Conservation (phyloP, 2,329 filamentous ascomycete genomes). For the Nigrospora osmanthi region DNA sequence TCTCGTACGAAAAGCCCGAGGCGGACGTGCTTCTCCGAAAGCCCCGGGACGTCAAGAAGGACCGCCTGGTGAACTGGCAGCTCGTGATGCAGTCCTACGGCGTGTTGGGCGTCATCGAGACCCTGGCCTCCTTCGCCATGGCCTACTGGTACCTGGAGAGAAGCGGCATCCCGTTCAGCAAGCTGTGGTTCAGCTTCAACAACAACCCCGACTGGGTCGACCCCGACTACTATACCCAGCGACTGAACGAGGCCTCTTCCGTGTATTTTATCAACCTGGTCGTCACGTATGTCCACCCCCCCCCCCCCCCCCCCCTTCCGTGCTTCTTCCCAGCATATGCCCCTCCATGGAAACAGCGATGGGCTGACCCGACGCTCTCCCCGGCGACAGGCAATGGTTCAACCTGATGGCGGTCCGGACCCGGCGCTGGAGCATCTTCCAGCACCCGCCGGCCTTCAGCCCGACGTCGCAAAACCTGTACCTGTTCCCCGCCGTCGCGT, state of each 20-base stretch:
- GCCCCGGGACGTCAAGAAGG: slow-evolving; percentile 60
- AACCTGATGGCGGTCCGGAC: slow-evolving; percentile 65
- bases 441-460: slow-evolving; percentile 63
- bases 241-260: slow-evolving; percentile 58
- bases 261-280: slow-evolving; percentile 78
- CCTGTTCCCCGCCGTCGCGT: slow-evolving; percentile 63
- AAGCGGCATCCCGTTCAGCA: slow-evolving; percentile 54
- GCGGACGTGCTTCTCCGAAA: slow-evolving; percentile 64
- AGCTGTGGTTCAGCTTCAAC: slow-evolving; percentile 63
- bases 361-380: slow-evolving; percentile 2
- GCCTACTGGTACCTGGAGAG: slow-evolving; percentile 55
- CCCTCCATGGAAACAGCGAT: too few species aligned
- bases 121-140: slow-evolving; percentile 53
- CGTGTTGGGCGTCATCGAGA: slow-evolving; percentile 59
- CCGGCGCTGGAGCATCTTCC: slow-evolving; percentile 58
- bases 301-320: background rate
- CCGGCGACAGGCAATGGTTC: slow-evolving; percentile 54
- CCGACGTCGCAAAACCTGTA: slow-evolving; percentile 57
- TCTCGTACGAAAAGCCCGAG: slow-evolving; percentile 72
- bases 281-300: slow-evolving; percentile 53
- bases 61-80: slow-evolving; percentile 66
- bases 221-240: slow-evolving; percentile 37
- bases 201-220: slow-evolving; percentile 31
- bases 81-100: slow-evolving; percentile 68
- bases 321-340: too few species aligned